Evolutionary conservation across 345 rosid species (phyloP), one percentile per base, ranked within the genome.

Genomic region (Rhizophora mangle): DNA sequence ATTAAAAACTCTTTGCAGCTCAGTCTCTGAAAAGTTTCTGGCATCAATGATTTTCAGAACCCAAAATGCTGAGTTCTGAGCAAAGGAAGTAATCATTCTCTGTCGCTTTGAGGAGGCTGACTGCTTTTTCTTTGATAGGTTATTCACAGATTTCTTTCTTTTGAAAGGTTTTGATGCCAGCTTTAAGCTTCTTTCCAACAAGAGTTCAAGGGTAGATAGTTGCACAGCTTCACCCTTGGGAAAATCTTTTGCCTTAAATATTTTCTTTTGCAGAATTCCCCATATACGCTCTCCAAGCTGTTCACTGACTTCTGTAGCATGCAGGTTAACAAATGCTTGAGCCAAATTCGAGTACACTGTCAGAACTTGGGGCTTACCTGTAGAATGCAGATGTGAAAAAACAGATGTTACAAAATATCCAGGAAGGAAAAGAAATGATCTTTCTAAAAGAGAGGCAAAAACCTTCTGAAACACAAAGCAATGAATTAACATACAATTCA

Each of bases 231-330:
- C 97, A 71, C 79, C 82, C 70, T 80, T 86, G 0, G 96, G 96
- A 47, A 83, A 78, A 47, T 90, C 90, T 82, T 85, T 95, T 2
- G 88, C 94, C 81, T 85, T 95, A 62, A 95, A 89, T 74, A 92
- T 79, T 72, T 88, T 95, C 89, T 88, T 92, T 71, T 88, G 96
- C 60, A 95, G 68, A 78, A 90, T 89, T 71, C 96, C 91, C 98
- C 98, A 90, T 65, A 95, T 82, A n/a, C 96, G 87, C 74, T 95
- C 96, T 70, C 87, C 88, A 61, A 95, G 91, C 82, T 92, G 96
- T 71, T 79, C 96, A 59, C 92, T 90, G 62, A 93, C 84, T 83
- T 95, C 99, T 13, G 85, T 72, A 32, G 89, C 85, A 63, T 83
- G 83, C 60, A 89, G 94, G 63, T 87, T 94, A 66, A 90, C 83